Conservation (phyloP, 305 asterid species). For the Solanum hybrid region DNA sequence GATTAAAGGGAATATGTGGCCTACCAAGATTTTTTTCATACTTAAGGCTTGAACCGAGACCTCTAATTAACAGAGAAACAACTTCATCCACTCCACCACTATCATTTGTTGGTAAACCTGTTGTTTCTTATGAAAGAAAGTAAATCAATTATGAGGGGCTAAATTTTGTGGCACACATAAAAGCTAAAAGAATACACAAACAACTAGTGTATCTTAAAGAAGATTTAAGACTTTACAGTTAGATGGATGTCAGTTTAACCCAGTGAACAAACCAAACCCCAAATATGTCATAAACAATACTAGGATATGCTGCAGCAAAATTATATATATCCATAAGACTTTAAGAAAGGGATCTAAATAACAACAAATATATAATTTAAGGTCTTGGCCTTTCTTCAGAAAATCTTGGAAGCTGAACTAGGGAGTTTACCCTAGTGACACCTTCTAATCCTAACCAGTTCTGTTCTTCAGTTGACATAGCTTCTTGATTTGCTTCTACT, state of each 20-base stretch:
- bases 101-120: neutral
- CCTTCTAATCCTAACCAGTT: constrained; percentile 91
- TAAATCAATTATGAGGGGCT: neutral
- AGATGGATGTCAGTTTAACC: neutral
- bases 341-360: neutral
- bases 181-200: neutral
- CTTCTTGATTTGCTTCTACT: constrained; percentile 19
- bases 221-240: constrained; percentile 1
- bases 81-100: neutral
- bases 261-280: neutral
- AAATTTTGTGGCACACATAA: neutral
- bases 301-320: neutral
- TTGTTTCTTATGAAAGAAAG: neutral
- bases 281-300: neutral
- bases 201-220: neutral
- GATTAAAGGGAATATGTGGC: neutral
- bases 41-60: neutral
- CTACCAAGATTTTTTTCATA: neutral
- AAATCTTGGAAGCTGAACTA: constrained; percentile 79
- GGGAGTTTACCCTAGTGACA: constrained; percentile 75
- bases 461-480: constrained; percentile 38
- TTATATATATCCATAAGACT: neutral
- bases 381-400: constrained; percentile 56
- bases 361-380: neutral
- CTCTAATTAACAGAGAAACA: neutral